Base-by-base conservation (phyloP, 2,329 filamentous ascomycete species). In the Pestalotiopsis sp. region DNA sequence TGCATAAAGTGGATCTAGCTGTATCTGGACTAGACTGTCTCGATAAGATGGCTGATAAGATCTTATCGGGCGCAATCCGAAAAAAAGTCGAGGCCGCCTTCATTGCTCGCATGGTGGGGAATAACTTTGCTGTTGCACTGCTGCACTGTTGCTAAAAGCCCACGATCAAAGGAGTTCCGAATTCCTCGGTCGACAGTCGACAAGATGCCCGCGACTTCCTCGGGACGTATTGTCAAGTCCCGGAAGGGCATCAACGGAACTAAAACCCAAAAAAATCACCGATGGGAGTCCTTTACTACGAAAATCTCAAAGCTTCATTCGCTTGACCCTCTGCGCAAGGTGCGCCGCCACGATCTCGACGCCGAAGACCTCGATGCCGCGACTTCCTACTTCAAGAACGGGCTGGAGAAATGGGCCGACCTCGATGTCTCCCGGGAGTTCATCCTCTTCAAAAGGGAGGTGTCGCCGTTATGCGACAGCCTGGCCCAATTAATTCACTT, bases 401-500 rank as follows among this genome's bases (percentile, higher is more conserved):
- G 93, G 1, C 84, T 98, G 72, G 90, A 94, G 72, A 93, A 93
- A 87, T 99, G 96, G 96, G 84, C 88, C 67, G 96, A 98, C 75
- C 88, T 97, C 80, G 98, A 98, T 81, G 85, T 98, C 71, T 94
- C 95, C 17, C 91, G 92, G 71, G 88, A 86, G 45, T 99, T 97
- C 77, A 89, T 89, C 63, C 84, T 86, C 57, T 98, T 99, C 81
- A 88, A 90, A 73, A 89, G 91, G 71, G 89, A 93, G 78, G 90
- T 93, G 61, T 85, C 88, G 73, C 91, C 93, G 67, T 86, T 97
- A 66, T 95, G 91, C 84, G 95, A 98, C 80, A 98, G 91, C 77
- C 87, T 99, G 58, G 91, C 95, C 25, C 94, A 98, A 80, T 92
- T 99, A 72, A 84, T 99, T 70, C 93, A 98, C 83, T 93, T 97